Percentiles rank a stretch among this genome's conserved stretches.
Conservation (phyloP, 2,329 filamentous ascomycete genomes). For the Pseudogymnoascus sp. region DNA sequence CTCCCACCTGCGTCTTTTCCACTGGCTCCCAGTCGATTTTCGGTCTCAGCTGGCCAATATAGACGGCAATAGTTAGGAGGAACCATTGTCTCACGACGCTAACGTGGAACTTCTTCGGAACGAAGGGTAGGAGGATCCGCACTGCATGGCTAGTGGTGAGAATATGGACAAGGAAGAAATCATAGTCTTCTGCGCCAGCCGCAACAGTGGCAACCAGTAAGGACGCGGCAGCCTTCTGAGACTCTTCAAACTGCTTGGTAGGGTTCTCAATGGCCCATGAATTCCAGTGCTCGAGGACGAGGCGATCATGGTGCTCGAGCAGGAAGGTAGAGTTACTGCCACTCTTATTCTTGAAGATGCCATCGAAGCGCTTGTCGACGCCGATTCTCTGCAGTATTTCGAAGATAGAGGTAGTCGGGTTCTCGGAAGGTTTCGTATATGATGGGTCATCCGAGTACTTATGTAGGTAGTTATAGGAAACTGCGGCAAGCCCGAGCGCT, state of each 20-base stretch:
- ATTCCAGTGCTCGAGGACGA: constrained; percentile 84
- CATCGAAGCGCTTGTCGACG: constrained; percentile 63
- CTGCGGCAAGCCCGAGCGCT: constrained; percentile 63
- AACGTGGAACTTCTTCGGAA: constrained; percentile 68
- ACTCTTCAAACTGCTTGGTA: constrained; percentile 66
- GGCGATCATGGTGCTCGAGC: constrained; percentile 61
- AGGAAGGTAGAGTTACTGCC: constrained; percentile 59
- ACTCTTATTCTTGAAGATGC: constrained; percentile 53
- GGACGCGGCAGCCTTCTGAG: constrained; percentile 55
- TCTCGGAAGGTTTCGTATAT: constrained; percentile 59
- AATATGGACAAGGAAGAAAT: constrained; percentile 77
- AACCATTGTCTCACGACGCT: constrained; percentile 80
- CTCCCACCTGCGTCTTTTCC: constrained; percentile 31
- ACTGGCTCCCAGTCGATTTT: constrained; percentile 61
- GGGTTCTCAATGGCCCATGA: constrained; percentile 70
- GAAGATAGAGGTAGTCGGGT: constrained; percentile 55
- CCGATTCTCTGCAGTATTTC: constrained; percentile 66
- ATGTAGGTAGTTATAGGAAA: constrained; percentile 54
- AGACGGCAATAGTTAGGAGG: constrained; percentile 72
- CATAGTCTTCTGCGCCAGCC: constrained; percentile 58
- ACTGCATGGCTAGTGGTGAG: constrained; percentile 84
- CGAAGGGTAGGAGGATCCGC: constrained; percentile 71
- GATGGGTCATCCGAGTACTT: constrained; percentile 65
- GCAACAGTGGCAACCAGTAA: constrained; percentile 56
- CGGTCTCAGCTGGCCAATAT: constrained; percentile 69